Evolutionary conservation across 768 basidiomycete species (phyloP).

Genomic region (Cystoderma amianthinum): DNA sequence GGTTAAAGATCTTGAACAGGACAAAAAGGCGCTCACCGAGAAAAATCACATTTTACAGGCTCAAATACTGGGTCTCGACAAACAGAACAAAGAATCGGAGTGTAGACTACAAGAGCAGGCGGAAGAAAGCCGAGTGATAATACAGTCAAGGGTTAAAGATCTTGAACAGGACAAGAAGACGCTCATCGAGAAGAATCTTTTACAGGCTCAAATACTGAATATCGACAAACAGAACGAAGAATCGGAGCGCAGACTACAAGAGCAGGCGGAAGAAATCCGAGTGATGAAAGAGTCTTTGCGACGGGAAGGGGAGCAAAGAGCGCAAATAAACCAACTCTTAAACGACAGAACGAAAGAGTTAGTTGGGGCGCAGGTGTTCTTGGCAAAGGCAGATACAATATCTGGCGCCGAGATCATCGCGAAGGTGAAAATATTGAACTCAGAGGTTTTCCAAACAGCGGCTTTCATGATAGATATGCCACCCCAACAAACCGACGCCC

Average conservation of each 20-base stretch:
- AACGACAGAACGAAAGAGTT: slow-evolving; percentile 29
- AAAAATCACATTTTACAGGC: not conserved
- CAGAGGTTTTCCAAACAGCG: slow-evolving; percentile 39
- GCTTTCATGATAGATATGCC: slow-evolving; percentile 34
- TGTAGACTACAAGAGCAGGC: not conserved
- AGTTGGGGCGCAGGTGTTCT: slow-evolving; percentile 32
- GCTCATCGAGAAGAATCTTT: not conserved
- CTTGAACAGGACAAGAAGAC: not conserved
- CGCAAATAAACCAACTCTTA: slow-evolving; percentile 11
- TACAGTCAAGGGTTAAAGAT: not conserved
- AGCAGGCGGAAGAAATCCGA: not conserved
- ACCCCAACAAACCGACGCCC: slow-evolving; percentile 8
- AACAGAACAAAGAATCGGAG: slow-evolving; percentile 1
- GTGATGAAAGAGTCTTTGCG: not conserved
- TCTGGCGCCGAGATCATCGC: slow-evolving; percentile 34
- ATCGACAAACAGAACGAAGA: not conserved
- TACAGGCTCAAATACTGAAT: not conserved
- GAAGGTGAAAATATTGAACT: slow-evolving; percentile 22
- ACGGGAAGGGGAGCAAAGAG: not conserved
- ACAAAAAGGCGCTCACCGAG: not conserved
- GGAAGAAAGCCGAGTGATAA: too few species aligned
- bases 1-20: not conserved
- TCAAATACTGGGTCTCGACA: not conserved
- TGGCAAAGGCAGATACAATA: slow-evolving; percentile 34
- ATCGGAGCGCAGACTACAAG: not conserved